Evolutionary conservation across 495 filamentous ascomycete species (phyloP).

Genomic region (Apodospora peruviana): DNA sequence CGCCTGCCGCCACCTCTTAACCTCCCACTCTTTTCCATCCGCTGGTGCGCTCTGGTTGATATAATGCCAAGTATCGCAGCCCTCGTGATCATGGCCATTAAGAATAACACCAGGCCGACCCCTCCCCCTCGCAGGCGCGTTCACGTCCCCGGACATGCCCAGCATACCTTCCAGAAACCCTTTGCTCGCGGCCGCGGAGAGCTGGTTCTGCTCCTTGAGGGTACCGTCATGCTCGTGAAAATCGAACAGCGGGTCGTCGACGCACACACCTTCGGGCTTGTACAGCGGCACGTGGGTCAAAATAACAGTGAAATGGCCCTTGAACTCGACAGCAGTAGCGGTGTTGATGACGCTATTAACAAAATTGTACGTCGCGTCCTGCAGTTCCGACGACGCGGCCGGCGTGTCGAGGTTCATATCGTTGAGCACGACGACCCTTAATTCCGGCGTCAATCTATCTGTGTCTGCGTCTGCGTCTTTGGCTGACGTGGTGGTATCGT

Average conservation of each 20-base stretch:
- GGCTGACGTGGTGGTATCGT: conserved; percentile 30
- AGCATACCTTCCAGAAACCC: conserved; percentile 74
- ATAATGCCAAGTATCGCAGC: conserved; percentile 83
- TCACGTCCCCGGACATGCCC: conserved; percentile 59
- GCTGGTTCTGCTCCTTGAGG: conserved; percentile 86
- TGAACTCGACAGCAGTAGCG: conserved; percentile 59
- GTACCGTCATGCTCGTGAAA: conserved; percentile 66
- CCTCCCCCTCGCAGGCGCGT: conserved; percentile 47
- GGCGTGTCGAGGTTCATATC: conserved; percentile 88
- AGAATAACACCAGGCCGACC: conserved; percentile 67
- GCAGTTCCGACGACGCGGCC: conserved; percentile 56
- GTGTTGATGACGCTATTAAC: conserved; percentile 66
- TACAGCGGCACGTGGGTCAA: conserved; percentile 90
- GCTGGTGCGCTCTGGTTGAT: conserved; percentile 43
- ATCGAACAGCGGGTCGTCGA: conserved; percentile 73
- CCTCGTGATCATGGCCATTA: conserved; percentile 91
- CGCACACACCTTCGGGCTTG: conserved; percentile 76
- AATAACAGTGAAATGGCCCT: conserved; percentile 67
- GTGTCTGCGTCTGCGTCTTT: conserved; percentile 24
- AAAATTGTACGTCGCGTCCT: conserved; percentile 68
- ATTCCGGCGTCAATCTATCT: conserved; percentile 47
- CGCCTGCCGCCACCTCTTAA: conserved; percentile 35
- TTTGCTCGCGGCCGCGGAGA: conserved; percentile 59
- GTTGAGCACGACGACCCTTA: conserved; percentile 84
- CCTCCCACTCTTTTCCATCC: conserved; percentile 38